Percentiles rank a stretch among this genome's conserved stretches.
Conservation (phyloP, 441 rosid species). For the Aquilaria agallochum region DNA sequence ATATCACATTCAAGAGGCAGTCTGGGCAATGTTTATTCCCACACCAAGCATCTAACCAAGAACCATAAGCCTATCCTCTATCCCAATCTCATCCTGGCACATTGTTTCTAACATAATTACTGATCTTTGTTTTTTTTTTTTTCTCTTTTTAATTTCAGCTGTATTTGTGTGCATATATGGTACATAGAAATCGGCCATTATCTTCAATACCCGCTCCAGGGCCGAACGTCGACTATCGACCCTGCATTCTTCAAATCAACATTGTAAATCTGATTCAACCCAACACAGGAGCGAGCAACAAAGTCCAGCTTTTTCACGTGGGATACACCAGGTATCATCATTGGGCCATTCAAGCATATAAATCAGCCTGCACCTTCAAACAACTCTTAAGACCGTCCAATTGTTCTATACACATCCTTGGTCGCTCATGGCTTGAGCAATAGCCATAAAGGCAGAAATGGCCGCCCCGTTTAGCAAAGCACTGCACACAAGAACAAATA, state of each 20-base stretch:
- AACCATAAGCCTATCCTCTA: background rate
- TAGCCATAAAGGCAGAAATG: conserved; percentile 84
- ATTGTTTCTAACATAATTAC: too few relatives aligned
- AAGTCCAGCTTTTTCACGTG: background rate
- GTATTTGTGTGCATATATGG: conserved; percentile 23
- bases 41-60: too few relatives aligned
- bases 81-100: conserved; percentile 5
- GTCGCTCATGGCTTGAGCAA: conserved; percentile 98
- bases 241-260: background rate
- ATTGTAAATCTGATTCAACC: background rate
- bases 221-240: conserved; percentile 2
- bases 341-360: background rate
- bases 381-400: too few relatives aligned
- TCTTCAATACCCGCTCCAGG: conserved; percentile 11
- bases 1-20: too few relatives aligned
- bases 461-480: conserved; percentile 87
- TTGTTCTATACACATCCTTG: conserved; percentile 84
- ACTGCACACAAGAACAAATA: conserved; percentile 30
- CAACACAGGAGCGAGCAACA: background rate
- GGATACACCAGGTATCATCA: background rate
- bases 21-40: too few relatives aligned
- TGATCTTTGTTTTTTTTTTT: too few relatives aligned
- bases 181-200: conserved; percentile 21
- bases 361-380: background rate
- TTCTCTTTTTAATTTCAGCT: too few relatives aligned